These are phyloP conservation scores for Pelargonium citronellum DNA, from an alignment of 441 rosid genomes.

Conservation along the genomic window DNA sequence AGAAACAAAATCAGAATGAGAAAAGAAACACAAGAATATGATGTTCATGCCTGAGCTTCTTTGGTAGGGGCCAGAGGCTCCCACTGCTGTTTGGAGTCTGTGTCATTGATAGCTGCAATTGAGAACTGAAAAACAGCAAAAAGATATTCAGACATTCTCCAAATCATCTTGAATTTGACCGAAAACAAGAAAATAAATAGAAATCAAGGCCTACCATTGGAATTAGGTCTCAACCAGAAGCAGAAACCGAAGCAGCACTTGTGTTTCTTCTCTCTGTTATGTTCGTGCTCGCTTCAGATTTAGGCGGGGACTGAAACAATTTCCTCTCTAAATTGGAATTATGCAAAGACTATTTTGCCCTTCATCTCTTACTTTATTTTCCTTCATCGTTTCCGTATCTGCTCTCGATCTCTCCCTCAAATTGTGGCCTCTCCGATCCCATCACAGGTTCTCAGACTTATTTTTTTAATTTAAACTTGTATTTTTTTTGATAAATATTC, in stretches of 20 bases:
- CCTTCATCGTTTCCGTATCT: background rate
- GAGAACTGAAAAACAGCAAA: conserved; percentile 51
- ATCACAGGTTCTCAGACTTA: background rate
- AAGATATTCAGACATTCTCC: conserved; percentile 9
- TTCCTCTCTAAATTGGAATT: background rate
- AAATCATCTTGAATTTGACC: background rate
- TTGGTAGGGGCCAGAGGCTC: conserved; percentile 97
- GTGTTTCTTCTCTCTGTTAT: background rate
- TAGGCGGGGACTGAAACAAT: conserved; percentile 16
- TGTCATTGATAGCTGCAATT: conserved; percentile 89
- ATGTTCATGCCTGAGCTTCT: conserved; percentile 76
- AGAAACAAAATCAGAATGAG: background rate
- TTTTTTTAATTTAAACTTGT: background rate
- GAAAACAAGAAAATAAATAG: background rate
- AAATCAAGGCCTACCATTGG: conserved; percentile 33
- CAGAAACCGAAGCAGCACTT: background rate
- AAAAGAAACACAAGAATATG: background rate
- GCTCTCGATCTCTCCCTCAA: too few relatives aligned
- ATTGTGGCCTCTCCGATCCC: background rate
- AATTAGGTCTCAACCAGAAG: background rate
- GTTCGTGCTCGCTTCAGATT: conserved; percentile 23
- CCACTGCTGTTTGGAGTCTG: conserved; percentile 75
- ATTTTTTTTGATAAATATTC: background rate
- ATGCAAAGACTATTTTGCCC: background rate
- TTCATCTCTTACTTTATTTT: background rate